Conservation (phyloP, 2,329 filamentous ascomycete species). For the Exophiala bonariae region DNA sequence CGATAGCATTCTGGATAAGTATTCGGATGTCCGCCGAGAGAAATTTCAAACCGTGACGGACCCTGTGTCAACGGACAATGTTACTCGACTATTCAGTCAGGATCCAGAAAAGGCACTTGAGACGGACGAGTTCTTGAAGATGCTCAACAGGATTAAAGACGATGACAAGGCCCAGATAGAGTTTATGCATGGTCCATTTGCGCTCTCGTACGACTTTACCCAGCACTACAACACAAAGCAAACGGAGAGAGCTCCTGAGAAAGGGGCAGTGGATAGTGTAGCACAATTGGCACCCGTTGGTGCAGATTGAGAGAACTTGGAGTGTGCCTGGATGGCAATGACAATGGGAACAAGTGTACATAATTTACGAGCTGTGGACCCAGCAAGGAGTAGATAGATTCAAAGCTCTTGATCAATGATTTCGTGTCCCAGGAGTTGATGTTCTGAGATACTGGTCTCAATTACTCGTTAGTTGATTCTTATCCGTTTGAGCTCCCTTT, state of each 20-base stretch:
- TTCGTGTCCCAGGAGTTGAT: no score
- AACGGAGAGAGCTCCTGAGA: conserved; percentile 1
- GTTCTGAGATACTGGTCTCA: no score
- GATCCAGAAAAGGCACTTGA: conserved; percentile 39
- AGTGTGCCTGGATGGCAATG: no score
- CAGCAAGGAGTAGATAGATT: no score
- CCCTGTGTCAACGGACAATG: conserved; percentile 44
- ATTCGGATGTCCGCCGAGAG: conserved; percentile 40
- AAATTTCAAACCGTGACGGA: conserved; percentile 42
- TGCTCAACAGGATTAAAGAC: conserved; percentile 34
- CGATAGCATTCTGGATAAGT: conserved; percentile 45
- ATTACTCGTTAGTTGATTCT: no score
- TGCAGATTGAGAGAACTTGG: conserved; percentile 4
- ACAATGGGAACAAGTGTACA: no score
- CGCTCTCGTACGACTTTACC: conserved; percentile 22
- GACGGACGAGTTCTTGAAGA: conserved; percentile 38
- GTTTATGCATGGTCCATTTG: conserved; percentile 17
- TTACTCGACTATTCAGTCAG: conserved; percentile 35
- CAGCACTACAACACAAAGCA: conserved; percentile 19
- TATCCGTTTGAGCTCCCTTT: no score
- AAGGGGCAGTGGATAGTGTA: conserved; percentile 8
- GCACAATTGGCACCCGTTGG: conserved; percentile 9
- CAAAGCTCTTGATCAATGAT: no score
- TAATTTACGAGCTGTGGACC: no score
- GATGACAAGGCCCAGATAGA: conserved; percentile 29